phyloP scores from a whole-genome alignment of 192 early-diverging fungal genomes.

The Backusella tarrabulga region DNA sequence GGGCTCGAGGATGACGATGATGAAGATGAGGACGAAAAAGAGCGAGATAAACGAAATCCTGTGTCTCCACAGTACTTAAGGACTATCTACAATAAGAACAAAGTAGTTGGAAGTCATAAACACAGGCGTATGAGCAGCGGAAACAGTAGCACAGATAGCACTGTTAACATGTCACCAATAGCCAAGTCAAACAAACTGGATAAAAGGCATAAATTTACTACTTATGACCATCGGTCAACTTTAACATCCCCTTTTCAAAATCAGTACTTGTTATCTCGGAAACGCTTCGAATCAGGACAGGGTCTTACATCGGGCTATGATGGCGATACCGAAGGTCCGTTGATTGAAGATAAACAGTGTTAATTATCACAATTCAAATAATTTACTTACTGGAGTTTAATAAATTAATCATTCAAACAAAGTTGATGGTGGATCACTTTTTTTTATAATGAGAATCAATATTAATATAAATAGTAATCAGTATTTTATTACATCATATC shows the following conservation, averaged over 20 bases:
- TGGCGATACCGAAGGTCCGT: conserved; percentile 12
- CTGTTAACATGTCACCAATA: neutral
- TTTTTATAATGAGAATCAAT: neutral
- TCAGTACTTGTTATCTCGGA: neutral
- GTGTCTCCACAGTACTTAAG: neutral
- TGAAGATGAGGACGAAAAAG: neutral
- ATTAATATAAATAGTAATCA: neutral
- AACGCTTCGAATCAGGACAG: neutral
- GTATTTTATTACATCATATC: neutral
- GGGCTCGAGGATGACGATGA: neutral
- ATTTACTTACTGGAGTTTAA: neutral
- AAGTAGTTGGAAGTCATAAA: neutral
- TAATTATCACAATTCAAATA: neutral
- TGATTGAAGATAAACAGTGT: neutral
- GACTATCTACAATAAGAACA: neutral
- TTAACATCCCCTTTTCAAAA: neutral
- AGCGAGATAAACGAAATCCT: neutral
- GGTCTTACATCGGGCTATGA: conserved; percentile 6
- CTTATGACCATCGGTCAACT: neutral
- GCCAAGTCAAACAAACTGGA: neutral
- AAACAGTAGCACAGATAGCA: conserved; percentile 7
- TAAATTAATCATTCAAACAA: neutral
- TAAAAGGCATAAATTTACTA: neutral
- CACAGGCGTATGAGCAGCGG: conserved; percentile 1
- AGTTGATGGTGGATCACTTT: neutral